Evolutionary conservation across 106 monocot genomes (phyloP).

Genomic region (Allium cepa): DNA sequence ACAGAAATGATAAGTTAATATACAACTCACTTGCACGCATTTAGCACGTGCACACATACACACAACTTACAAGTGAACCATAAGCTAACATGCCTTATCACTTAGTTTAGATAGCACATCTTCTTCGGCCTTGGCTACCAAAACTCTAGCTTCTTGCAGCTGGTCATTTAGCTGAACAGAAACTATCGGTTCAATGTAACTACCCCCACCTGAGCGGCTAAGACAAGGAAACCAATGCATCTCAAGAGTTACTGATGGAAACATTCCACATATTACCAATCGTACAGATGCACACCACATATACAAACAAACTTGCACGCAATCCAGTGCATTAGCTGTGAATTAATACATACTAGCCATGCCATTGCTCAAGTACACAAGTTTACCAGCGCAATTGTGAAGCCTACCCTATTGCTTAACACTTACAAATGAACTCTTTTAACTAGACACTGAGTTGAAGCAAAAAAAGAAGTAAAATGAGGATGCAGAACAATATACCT

Average conservation of each 20-base stretch:
- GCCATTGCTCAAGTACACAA: no score
- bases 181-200: conserved; percentile 64
- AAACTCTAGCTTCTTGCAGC: conserved; percentile 47
- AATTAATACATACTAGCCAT: no score
- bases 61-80: no score
- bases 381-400: no score
- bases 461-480: background rate
- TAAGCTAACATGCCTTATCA: conserved; percentile 49
- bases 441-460: background rate
- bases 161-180: conserved; percentile 79
- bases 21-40: conserved; percentile 1
- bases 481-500: conserved; percentile 25
- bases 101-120: conserved; percentile 61
- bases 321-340: no score
- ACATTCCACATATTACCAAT: no score
- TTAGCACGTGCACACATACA: background rate
- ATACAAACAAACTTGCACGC: no score
- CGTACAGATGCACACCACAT: no score
- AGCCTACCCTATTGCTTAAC: no score
- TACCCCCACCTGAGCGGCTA: conserved; percentile 57
- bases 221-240: background rate
- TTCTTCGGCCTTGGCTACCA: conserved; percentile 66
- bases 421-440: no score
- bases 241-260: no score
- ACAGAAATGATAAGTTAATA: conserved; percentile 4